Evolutionary conservation across 352 stramenopile genomes (phyloP).

Genomic region (Globisporangium viniferum): DNA sequence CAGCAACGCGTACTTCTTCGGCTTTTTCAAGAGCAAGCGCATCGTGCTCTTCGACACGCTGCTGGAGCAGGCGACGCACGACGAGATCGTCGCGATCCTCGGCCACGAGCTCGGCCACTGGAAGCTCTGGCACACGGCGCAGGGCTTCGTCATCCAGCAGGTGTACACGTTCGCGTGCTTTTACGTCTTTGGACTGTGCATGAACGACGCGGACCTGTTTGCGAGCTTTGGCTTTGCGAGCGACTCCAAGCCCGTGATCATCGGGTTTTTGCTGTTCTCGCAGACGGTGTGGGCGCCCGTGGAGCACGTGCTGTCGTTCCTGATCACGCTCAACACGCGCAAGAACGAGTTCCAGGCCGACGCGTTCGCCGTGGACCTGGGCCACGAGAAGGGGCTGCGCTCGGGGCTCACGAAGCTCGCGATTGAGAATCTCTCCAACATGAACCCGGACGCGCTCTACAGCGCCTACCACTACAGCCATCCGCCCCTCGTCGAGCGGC

Average conservation of each 20-base stretch:
- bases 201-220: conserved; percentile 77
- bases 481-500: conserved; percentile 93
- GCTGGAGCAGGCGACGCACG: conserved; percentile 88
- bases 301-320: conserved; percentile 72
- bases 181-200: conserved; percentile 79
- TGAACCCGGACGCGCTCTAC: conserved; percentile 95
- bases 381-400: conserved; percentile 89
- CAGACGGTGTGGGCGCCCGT: conserved; percentile 78
- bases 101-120: conserved; percentile 97
- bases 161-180: conserved; percentile 73
- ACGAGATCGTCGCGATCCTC: conserved; percentile 96
- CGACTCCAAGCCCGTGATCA: conserved; percentile 53
- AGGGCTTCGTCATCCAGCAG: conserved; percentile 94
- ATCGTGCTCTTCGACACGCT: conserved; percentile 98
- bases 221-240: conserved; percentile 72
- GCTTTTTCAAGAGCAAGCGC: conserved; percentile 96
- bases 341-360: conserved; percentile 90
- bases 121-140: conserved; percentile 94
- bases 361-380: conserved; percentile 92
- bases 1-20: conserved; percentile 89
- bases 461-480: conserved; percentile 97
- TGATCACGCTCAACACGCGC: conserved; percentile 76
- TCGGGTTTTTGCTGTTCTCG: conserved; percentile 84
- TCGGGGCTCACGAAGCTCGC: conserved; percentile 96
- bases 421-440: conserved; percentile 96